Conservation (phyloP, 23 red algal species). For the Gracilaria vermiculophylla region DNA sequence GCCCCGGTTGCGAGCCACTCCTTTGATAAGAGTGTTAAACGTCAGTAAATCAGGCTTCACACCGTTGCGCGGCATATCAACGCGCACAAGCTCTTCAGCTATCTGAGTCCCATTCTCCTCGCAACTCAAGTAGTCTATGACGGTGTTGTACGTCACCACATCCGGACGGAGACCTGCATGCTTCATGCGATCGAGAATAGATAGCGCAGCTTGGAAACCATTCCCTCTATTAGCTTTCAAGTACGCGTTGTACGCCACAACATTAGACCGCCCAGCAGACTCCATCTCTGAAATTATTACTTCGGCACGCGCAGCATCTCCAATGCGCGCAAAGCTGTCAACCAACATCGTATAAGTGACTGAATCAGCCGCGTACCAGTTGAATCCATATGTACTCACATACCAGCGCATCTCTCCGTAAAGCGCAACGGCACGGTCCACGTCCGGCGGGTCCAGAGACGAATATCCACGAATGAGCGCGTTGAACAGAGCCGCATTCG, state of each 20-base stretch:
- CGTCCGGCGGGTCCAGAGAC: slow-evolving; percentile 49
- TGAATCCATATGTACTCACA: slow-evolving; percentile 37
- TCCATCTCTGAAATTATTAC: slow-evolving; percentile 65
- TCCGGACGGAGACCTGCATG: slow-evolving; percentile 40
- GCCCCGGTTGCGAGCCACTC: slow-evolving; percentile 26
- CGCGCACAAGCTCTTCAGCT: slow-evolving; percentile 53
- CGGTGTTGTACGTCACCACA: slow-evolving; percentile 62
- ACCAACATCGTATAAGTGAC: slow-evolving; percentile 71
- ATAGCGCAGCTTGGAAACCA: slow-evolving; percentile 26
- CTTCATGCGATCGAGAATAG: slow-evolving; percentile 51
- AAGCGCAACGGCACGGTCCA: slow-evolving; percentile 41
- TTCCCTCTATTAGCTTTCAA: slow-evolving; percentile 61
- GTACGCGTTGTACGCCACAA: slow-evolving; percentile 67
- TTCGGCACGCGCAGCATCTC: slow-evolving; percentile 44
- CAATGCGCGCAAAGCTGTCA: slow-evolving; percentile 51
- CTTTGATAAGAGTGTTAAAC: slow-evolving; percentile 76
- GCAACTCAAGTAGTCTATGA: slow-evolving; percentile 45
- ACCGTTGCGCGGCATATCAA: slow-evolving; percentile 54
- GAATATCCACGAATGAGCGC: slow-evolving; percentile 62
- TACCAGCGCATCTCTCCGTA: slow-evolving; percentile 41
- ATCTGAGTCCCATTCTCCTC: slow-evolving; percentile 35
- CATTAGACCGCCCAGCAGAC: slow-evolving; percentile 30
- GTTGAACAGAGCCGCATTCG: slow-evolving; percentile 51
- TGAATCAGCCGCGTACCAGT: slow-evolving; percentile 53
- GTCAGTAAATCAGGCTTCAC: slow-evolving; percentile 51